phyloP scores from a whole-genome alignment of 306 rosid genomes.

The Rosa lucieae region DNA sequence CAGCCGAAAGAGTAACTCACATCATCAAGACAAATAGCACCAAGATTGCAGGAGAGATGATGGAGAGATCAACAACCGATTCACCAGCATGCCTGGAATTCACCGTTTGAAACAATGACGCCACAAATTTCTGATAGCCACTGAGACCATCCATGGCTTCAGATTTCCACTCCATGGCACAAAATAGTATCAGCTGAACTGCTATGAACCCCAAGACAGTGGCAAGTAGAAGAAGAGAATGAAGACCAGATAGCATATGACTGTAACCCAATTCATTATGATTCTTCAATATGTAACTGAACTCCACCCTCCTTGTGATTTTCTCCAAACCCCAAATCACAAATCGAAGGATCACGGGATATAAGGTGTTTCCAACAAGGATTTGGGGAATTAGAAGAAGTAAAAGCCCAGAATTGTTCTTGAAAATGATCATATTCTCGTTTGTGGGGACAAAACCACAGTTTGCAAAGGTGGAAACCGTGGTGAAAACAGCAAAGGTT shows the following conservation, averaged over 20 bases:
- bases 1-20: constrained; percentile 34
- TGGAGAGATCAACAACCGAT: constrained; percentile 59
- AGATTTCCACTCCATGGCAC: constrained; percentile 63
- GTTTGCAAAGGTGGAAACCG: constrained; percentile 61
- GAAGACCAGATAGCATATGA: constrained; percentile 48
- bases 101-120: constrained; percentile 46
- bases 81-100: constrained; percentile 70
- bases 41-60: constrained; percentile 59
- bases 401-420: constrained; percentile 64
- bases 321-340: constrained; percentile 41
- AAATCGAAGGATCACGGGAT: constrained; percentile 47
- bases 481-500: constrained; percentile 57
- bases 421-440: constrained; percentile 77
- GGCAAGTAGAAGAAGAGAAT: constrained; percentile 28
- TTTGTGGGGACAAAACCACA: constrained; percentile 79
- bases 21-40: constrained; percentile 66
- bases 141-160: constrained; percentile 51
- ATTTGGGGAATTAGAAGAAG: constrained; percentile 41
- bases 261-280: constrained; percentile 36
- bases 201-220: constrained; percentile 46
- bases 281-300: constrained; percentile 38
- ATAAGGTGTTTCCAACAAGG: constrained; percentile 61
- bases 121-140: constrained; percentile 49
- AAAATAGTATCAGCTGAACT: constrained; percentile 48
- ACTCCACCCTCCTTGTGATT: constrained; percentile 42